phyloP scores from a whole-genome alignment of 1,139 yeast genomes.

The Hemisphaericaspora xylanilytica region DNA sequence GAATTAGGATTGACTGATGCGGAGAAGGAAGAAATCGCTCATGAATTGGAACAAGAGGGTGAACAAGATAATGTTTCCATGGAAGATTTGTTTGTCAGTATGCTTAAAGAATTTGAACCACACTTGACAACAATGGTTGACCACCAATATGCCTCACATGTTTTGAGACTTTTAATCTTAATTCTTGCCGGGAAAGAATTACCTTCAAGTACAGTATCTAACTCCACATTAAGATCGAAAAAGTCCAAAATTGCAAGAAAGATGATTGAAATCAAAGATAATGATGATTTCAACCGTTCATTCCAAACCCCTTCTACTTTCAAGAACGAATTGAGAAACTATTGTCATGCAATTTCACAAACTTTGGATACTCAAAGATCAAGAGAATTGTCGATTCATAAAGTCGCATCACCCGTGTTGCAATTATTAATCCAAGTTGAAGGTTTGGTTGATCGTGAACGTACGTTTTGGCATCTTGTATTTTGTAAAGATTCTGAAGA shows the following conservation, averaged over 20 bases:
- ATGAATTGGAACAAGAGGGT: constrained; percentile 26
- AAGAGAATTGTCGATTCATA: constrained; percentile 74
- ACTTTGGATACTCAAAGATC: constrained; percentile 47
- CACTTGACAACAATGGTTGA: constrained; percentile 56
- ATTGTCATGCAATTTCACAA: constrained; percentile 37
- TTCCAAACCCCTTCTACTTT: constrained; percentile 76
- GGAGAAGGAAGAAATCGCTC: constrained; percentile 30
- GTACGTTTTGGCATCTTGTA: constrained; percentile 61
- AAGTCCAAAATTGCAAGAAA: constrained; percentile 88
- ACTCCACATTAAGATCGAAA: constrained; percentile 79
- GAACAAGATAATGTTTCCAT: constrained; percentile 31
- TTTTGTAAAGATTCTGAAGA: constrained; percentile 46
- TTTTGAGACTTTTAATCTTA: constrained; percentile 67
- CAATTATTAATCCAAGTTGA: constrained; percentile 81
- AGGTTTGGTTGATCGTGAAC: constrained; percentile 70
- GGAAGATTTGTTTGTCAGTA: constrained; percentile 62
- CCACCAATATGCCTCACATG: constrained; percentile 88
- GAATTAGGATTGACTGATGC: constrained; percentile 47
- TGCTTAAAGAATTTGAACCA: constrained; percentile 68
- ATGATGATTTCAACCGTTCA: constrained; percentile 60
- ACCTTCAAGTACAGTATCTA: constrained; percentile 72
- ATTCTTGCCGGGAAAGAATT: constrained; percentile 74
- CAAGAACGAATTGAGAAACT: constrained; percentile 54
- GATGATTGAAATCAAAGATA: constrained; percentile 85
- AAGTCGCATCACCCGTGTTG: constrained; percentile 82